These are phyloP conservation scores for Termitomyces sp. DNA, from an alignment of 768 basidiomycete genomes.

Conservation along the genomic window DNA sequence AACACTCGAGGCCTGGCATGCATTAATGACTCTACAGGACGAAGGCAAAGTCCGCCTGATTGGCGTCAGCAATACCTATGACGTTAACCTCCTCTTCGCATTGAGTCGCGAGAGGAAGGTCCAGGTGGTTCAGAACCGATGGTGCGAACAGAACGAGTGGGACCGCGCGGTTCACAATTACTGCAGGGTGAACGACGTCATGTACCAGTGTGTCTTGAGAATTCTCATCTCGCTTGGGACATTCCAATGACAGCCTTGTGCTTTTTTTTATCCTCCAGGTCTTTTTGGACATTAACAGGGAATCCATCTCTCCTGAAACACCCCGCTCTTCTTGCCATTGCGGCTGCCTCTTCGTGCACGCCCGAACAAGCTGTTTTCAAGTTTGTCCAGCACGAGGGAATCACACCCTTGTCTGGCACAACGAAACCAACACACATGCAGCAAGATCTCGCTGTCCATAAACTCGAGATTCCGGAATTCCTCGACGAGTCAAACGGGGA, in stretches of 20 bases:
- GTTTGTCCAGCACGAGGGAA: slow-evolving; percentile 58
- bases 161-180: slow-evolving; percentile 60
- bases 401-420: slow-evolving; percentile 76
- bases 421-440: slow-evolving; percentile 62
- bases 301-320: slow-evolving; percentile 58
- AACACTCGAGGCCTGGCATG: slow-evolving; percentile 67
- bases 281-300: slow-evolving; percentile 87
- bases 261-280: slow-evolving; percentile 38
- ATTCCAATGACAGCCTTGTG: not conserved
- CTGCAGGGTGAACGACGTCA: slow-evolving; percentile 57
- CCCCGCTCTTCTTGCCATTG: slow-evolving; percentile 39
- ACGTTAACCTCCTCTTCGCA: slow-evolving; percentile 47
- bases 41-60: slow-evolving; percentile 59
- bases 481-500: slow-evolving; percentile 6
- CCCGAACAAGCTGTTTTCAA: slow-evolving; percentile 65
- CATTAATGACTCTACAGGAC: slow-evolving; percentile 57
- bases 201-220: slow-evolving; percentile 58
- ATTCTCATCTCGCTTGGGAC: not conserved
- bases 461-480: slow-evolving; percentile 17
- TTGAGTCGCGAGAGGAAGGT: slow-evolving; percentile 52
- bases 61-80: slow-evolving; percentile 78
- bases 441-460: slow-evolving; percentile 48
- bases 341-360: slow-evolving; percentile 44
- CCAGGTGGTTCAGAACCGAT: slow-evolving; percentile 79
- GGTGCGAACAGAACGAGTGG: slow-evolving; percentile 80